Evolutionary conservation across 2,329 filamentous ascomycete species (phyloP), one percentile per base, ranked within the genome.

Genomic region (Colletotrichum agaves): DNA sequence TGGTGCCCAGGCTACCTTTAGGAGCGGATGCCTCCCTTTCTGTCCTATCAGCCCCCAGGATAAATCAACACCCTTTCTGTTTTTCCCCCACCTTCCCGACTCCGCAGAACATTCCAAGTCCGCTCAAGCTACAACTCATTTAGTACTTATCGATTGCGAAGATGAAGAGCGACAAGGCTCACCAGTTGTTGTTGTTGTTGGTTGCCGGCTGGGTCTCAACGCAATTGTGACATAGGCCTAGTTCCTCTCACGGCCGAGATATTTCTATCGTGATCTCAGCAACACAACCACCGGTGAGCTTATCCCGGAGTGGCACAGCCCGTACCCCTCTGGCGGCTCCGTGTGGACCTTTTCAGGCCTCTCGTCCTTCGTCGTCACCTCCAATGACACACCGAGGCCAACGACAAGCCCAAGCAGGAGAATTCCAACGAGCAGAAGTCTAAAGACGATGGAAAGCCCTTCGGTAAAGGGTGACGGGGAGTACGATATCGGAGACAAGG

Each of bases 251-350:
- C 15, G 6, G 12, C 19, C 12, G 15, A 49, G 19, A 2, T 12
- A 15, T 33, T 21, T 7, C 60, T 63, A 11, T 52, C 27, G 23
- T 27, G 0, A 1, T 23, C 13, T 10, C 59, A 67, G 43, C 0
- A 37, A 58, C 50, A 50, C 58, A 13, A 52, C 3, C 50, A 39
- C 59, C 6, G 50, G 58, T n/a, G 35, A 56, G 6, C 19, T 58
- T 21, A 57, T 67, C 44, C 44, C 58, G 11, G 58, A 67, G 37
- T 67, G 50, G 63, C 63, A 67, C 44, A 57, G 63, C 59, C 8
- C 56, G 15, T 63, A 46, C 58, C 58, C 63, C 8, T 67, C 59
- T 12, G 63, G 58, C n/a, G 35, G 31, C 21, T 43, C 58, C 2
- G 46, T 57, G 41, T 63, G 57, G 43, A 13, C 63, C 4, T 33